Evolutionary conservation across 73 alveolate genomes (phyloP).

Genomic region (Breviolum minutum): DNA sequence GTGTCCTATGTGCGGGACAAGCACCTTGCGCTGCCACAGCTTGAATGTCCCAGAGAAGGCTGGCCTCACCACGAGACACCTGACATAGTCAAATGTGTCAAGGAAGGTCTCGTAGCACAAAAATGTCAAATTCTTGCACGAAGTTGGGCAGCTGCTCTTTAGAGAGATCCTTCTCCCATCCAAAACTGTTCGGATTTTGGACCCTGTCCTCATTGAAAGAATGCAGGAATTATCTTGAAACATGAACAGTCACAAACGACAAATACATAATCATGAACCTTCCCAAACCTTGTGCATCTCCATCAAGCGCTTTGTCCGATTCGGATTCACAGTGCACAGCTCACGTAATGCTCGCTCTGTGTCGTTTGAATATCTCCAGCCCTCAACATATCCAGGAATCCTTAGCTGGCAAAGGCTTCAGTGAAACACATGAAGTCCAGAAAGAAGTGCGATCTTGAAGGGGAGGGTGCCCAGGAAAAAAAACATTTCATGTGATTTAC

Average conservation of each 20-base stretch:
- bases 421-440: not conserved
- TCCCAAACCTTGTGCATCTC: constrained; percentile 10
- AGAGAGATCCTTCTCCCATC: too few species aligned
- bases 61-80: constrained; percentile 76
- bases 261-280: too few species aligned
- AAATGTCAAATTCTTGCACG: too few species aligned
- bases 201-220: too few species aligned
- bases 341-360: not conserved
- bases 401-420: not conserved
- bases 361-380: not conserved
- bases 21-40: not conserved
- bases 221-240: too few species aligned
- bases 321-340: constrained; percentile 40
- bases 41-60: constrained; percentile 21
- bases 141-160: too few species aligned
- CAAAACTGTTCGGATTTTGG: too few species aligned
- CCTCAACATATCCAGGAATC: constrained; percentile 7
- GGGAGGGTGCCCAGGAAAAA: not conserved
- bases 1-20: not conserved
- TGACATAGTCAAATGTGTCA: not conserved
- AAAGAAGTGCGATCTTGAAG: too few species aligned
- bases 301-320: not conserved
- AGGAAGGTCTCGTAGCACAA: not conserved
- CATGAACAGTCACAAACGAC: too few species aligned
- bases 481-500: not conserved